Base-by-base conservation (phyloP, 345 rosid species). In the Mercurialis annua region DNA sequence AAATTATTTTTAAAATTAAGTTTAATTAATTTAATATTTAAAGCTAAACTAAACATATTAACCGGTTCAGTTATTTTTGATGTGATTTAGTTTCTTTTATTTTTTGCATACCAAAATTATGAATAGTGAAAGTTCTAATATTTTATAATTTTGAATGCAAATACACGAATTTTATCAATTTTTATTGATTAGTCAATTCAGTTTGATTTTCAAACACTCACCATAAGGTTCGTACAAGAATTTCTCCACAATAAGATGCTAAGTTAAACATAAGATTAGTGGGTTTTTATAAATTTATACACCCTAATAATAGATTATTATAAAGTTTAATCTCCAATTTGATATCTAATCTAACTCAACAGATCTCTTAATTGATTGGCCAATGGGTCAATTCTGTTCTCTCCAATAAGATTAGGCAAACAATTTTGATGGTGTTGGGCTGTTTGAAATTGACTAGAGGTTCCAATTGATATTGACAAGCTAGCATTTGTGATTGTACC, bases 391-490 rank as follows among this genome's bases (percentile, higher is more conserved):
- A 20, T 44, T 44, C 17, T 44, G 11, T 2, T 2, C 15, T 43
- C 11, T 15, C 46, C 5, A 40, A 26, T 31, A 29, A 55, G 53
- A 23, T 59, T 43, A 47, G 24, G 57, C 72, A 73, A 55, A 57
- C 77, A 49, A 36, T n/a, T 7, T 66, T 65, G 17, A 66, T 66
- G 70, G 68, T 70, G 65, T 24, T 58, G 66, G 56, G 56, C 4
- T 20, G 60, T 50, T 65, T 36, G 57, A 68, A 21, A 33, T 56
- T 73, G 77, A 62, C 77, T 38, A 27, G 71, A 36, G 74, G 64
- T 47, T 46, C 4, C 73, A 59, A 31, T 38, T 60, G 72, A 64
- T 74, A 12, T 59, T 60, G 82, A 75, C 76, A 66, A 65, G 76
- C 74, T 60, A 49, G 58, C 18, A 53, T 8, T 26, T 53, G 9